Evolutionary conservation across 192 early-diverging fungal genomes (phyloP), one percentile per base, ranked within the genome.

Genomic region (Oehlia diaphana): DNA sequence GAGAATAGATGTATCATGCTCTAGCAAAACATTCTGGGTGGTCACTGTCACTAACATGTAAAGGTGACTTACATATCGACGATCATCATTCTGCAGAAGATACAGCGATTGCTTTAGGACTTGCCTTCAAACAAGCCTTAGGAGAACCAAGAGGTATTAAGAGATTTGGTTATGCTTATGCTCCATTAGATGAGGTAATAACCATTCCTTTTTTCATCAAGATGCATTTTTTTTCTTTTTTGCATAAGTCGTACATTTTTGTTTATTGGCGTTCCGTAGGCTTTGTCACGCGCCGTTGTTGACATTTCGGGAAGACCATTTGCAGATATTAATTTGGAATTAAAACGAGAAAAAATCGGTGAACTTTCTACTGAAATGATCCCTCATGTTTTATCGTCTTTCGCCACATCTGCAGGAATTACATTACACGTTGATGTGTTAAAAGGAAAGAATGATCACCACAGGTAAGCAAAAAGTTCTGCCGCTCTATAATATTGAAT

Each of bases 31-130:
- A 99, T 88, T 87, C 91, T 77, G 91, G 93, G 39, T 98, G 96
- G 96, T 95, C 96, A 19, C 87, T 99, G 44, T 87, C 82, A 10
- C 81, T 98, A n/a, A 80, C 81, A 39, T 98, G 97, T 87, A 88
- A 87, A 63, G 98, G 98, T 49, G 97, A 99, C 84, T 86, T 98
- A 76, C 93, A 98, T 83, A 97, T 99, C 74, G 96, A 98, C 86
- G 97, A 99, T 87, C 97, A 99, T 86, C 98, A 99, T 87, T 96
- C 97, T 14, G 94, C 95, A 35, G 97, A 99, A 83, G 98, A 99
- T 83, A 92, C 92, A 21, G 97, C 95, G 10, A 95, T 99, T 72
- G 94, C 96, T 0, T 90, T 99, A 10, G 97, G 98, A 26, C 90
- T 91, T 86, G 95, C 95, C 9, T 99, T 98, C 81, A 96, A 96